Evolutionary conservation across 495 filamentous ascomycete genomes (phyloP).

Genomic region (Staphylotrichum tortipilum): DNA sequence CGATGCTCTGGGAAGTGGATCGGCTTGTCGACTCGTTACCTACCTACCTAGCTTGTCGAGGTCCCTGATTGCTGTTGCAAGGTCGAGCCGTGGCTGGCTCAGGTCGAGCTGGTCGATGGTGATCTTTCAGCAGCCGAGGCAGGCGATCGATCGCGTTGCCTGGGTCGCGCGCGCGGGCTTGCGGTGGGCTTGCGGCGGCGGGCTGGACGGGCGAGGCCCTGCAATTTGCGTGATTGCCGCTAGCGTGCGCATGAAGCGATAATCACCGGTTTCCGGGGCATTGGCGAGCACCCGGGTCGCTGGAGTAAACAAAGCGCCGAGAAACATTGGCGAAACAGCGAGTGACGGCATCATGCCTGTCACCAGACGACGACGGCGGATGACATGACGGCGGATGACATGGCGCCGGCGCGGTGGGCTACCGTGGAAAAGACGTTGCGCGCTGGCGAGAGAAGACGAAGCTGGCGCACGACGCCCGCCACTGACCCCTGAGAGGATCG

Average conservation of each 20-base stretch:
- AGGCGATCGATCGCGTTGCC: neutral
- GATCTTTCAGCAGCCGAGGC: neutral
- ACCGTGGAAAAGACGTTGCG: too few relatives aligned
- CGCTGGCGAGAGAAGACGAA: neutral
- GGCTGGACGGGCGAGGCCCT: constrained; percentile 2
- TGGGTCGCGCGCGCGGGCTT: neutral
- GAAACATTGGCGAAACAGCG: neutral
- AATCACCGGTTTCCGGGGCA: constrained; percentile 10
- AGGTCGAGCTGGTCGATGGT: neutral
- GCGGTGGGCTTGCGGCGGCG: constrained; percentile 1
- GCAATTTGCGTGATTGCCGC: neutral
- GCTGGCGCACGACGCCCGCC: neutral
- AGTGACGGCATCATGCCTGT: constrained; percentile 3
- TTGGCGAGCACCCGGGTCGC: neutral
- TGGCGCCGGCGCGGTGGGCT: too few relatives aligned
- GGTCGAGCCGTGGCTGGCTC: neutral
- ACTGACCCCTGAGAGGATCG: constrained; percentile 9
- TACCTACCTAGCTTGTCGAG: too few relatives aligned
- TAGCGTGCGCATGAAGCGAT: constrained; percentile 7
- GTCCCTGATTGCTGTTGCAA: neutral
- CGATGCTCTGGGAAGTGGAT: too few relatives aligned
- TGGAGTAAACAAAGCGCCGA: constrained; percentile 8
- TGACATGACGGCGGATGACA: too few relatives aligned
- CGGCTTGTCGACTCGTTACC: too few relatives aligned
- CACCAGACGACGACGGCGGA: neutral